Evolutionary conservation across 2,329 filamentous ascomycete species (phyloP).

Genomic region (Xylaria sp.): DNA sequence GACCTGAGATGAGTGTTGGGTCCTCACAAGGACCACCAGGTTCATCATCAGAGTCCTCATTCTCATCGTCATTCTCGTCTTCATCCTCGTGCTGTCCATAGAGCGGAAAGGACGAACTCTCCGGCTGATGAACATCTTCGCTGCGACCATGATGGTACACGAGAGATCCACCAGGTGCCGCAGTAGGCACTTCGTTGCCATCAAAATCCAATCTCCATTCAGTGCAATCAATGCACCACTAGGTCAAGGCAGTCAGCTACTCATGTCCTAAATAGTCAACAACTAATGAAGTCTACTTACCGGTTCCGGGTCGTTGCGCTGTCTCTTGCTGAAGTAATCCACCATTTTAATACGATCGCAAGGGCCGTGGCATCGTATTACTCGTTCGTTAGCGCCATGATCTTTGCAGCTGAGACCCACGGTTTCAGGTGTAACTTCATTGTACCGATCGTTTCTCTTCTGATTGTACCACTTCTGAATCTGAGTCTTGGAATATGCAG

Average conservation of each 20-base stretch:
- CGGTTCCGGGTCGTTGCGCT: conserved; percentile 45
- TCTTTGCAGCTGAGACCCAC: conserved; percentile 34
- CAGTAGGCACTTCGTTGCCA: conserved; percentile 42
- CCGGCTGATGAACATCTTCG: neutral
- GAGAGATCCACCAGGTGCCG: conserved; percentile 39
- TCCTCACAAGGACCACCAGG: neutral
- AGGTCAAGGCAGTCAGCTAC: conserved; percentile 26
- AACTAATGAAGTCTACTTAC: conserved; percentile 43
- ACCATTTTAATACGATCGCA: conserved; percentile 46
- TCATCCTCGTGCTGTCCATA: conserved; percentile 3
- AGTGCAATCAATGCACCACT: conserved; percentile 54
- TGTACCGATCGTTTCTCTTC: conserved; percentile 30
- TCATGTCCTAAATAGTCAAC: neutral
- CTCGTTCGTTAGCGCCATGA: conserved; percentile 12
- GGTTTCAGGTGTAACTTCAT: conserved; percentile 22
- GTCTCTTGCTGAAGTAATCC: conserved; percentile 51
- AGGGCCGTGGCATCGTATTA: conserved; percentile 49
- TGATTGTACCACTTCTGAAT: conserved; percentile 34
- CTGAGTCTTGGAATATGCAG: conserved; percentile 32
- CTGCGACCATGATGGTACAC: neutral
- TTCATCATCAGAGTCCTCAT: conserved; percentile 19
- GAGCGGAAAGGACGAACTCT: too few species aligned
- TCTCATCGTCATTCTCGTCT: conserved; percentile 28
- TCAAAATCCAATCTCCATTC: conserved; percentile 47
- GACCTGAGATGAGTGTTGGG: neutral